Base-by-base conservation (phyloP, 306 rosid species). In the Inga leiocalycina region DNA sequence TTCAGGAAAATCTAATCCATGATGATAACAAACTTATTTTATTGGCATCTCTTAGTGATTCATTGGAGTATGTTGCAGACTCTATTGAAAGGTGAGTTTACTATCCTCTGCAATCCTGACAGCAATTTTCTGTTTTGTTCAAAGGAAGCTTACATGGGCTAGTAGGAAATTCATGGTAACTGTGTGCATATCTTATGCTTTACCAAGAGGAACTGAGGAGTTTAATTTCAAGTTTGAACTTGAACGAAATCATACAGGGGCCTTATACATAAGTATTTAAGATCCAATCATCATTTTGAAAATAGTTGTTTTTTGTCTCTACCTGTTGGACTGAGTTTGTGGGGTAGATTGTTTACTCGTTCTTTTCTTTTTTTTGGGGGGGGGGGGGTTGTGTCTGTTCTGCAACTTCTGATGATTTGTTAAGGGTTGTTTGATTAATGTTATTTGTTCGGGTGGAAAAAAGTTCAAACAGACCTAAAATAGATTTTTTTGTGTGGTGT, bases 31-130 rank as follows among this genome's bases (percentile, higher is more conserved):
- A 92, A 82, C 95, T 97, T 78, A 92, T 97, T 86, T 88, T 97
- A 92, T 89, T 97, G 88, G 97, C 98, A 80, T 97, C 99, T 78
- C 99, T 97, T 46, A 94, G 99, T 77, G 99, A 97, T 81, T 97
- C 99, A 19, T 89, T 97, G 89, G 99, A 94, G 92, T 97, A 88
- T 88, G 94, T 97, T 83, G 99, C 98, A 14, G 97, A 92, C 84
- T 91, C 98, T 61, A 92, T 97, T 83, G 94, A 97, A 91, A 91
- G 96, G 99, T 83, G 92, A 88, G 94, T 80, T 91, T 77, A 78
- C 82, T 84, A 44, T 46, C 34, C 66, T 69, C 72, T n/a, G 32
- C 80, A 54, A 54, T 85, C 78, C 65, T 27, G 79, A 22, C 17
- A 22, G 71, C 76, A 46, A 48, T 79, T 73, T 76, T 76, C 62